Percentiles rank a stretch among this genome's conserved stretches.
Conservation (phyloP, 441 rosid species). For the Adansonia gregorii region DNA sequence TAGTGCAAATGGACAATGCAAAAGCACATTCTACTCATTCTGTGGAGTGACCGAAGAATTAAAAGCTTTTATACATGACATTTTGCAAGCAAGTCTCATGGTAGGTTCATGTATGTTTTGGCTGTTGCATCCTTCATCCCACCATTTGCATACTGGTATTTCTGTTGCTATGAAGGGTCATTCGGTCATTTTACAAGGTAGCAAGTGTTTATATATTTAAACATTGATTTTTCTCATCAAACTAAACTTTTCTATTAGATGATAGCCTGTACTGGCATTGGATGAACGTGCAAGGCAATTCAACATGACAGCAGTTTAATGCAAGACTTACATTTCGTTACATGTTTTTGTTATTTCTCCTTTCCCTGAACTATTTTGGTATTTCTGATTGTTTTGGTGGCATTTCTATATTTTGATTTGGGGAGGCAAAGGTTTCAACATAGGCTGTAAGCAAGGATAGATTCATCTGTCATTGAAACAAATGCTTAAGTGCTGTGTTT, state of each 20-base stretch:
- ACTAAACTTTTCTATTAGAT: not conserved
- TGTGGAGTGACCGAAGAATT: constrained; percentile 91
- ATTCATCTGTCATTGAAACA: not conserved
- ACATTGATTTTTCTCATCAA: not conserved
- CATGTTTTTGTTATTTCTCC: not conserved
- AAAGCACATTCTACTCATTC: constrained; percentile 75
- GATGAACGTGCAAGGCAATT: not conserved
- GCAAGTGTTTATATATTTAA: not conserved
- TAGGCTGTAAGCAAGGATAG: not conserved
- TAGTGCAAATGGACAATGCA: constrained; percentile 58
- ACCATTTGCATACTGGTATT: not conserved
- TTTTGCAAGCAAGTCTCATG: constrained; percentile 59
- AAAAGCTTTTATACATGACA: constrained; percentile 72
- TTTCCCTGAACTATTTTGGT: not conserved
- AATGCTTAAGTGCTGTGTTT: not conserved
- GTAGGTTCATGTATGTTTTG: constrained; percentile 37
- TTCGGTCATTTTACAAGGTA: not conserved
- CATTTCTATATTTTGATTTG: not conserved
- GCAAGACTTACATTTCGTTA: not conserved
- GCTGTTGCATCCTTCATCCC: constrained; percentile 10
- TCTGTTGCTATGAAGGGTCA: not conserved
- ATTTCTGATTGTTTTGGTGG: not conserved
- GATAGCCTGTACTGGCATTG: not conserved
- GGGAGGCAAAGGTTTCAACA: not conserved
- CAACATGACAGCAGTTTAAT: constrained; percentile 1